A percentile compares a stretch with the other conserved stretches of the same genome.
phyloP scores from a whole-genome alignment of 805 yeast genomes.

The Wickerhamomyces tratensis region DNA sequence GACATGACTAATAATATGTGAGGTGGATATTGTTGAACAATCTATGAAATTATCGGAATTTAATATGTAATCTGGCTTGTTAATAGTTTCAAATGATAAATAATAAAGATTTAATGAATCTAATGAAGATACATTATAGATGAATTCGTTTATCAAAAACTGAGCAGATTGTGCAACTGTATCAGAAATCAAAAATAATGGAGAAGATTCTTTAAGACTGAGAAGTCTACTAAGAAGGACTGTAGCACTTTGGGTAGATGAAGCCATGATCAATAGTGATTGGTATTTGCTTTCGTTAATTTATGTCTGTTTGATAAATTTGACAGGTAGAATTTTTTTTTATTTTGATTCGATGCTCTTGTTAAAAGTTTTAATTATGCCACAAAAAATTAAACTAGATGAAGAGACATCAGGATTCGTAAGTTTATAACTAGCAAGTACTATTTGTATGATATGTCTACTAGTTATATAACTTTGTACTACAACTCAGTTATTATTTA shows the following conservation, averaged over 20 bases:
- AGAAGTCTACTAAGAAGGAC: conserved; percentile 61
- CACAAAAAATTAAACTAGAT: no score
- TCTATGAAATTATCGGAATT: conserved; percentile 29
- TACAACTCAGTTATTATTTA: no score
- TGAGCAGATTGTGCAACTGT: conserved; percentile 59
- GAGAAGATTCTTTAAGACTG: conserved; percentile 61
- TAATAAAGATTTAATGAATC: conserved; percentile 32
- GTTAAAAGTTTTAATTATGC: no score
- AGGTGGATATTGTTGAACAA: conserved; percentile 22
- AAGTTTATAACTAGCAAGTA: no score
- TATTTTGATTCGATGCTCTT: no score
- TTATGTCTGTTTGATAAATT: no score
- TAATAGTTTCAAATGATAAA: conserved; percentile 60
- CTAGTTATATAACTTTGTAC: no score
- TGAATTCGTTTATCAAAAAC: conserved; percentile 48
- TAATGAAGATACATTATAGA: conserved; percentile 23
- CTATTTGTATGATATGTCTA: no score
- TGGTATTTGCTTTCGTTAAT: no score
- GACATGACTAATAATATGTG: conserved; percentile 17
- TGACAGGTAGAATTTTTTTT: no score
- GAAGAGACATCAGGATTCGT: no score
- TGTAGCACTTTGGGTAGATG: conserved; percentile 29
- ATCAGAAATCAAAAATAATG: conserved; percentile 64
- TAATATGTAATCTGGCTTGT: conserved; percentile 38
- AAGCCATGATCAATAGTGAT: conserved; percentile 13